Evolutionary conservation across 441 rosid genomes (phyloP).

Genomic region (Populus tomentosa): DNA sequence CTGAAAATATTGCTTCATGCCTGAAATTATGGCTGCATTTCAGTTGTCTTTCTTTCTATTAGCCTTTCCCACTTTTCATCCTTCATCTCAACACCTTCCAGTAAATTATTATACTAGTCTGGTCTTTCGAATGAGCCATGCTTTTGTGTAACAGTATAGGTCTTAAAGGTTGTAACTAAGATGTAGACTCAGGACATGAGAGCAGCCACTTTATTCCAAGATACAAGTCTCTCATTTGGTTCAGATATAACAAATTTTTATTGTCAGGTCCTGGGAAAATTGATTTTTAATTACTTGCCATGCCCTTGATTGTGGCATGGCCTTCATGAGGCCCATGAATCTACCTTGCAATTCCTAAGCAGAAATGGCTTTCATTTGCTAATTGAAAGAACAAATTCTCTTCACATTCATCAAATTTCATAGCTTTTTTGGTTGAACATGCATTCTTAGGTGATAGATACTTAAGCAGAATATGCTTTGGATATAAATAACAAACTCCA

Average conservation of each 20-base stretch:
- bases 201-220: background rate
- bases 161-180: background rate
- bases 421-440: background rate
- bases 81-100: background rate
- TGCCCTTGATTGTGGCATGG: background rate
- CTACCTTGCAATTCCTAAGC: background rate
- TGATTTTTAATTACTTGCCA: background rate
- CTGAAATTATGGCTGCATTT: background rate
- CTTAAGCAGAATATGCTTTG: background rate
- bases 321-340: conserved; percentile 3
- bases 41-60: background rate
- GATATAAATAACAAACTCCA: background rate
- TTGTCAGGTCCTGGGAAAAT: background rate
- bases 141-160: background rate
- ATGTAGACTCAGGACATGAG: background rate
- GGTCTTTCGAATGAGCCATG: background rate
- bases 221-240: background rate
- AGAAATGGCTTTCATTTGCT: conserved; percentile 6
- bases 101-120: background rate
- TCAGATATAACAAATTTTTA: background rate
- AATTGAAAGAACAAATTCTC: background rate
- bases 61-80: background rate
- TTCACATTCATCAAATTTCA: background rate
- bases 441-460: background rate
- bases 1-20: background rate